Percentiles rank a stretch among this genome's conserved stretches.
phyloP scores from a whole-genome alignment of 2,329 filamentous ascomycete species.

The Aspergillus sp. region DNA sequence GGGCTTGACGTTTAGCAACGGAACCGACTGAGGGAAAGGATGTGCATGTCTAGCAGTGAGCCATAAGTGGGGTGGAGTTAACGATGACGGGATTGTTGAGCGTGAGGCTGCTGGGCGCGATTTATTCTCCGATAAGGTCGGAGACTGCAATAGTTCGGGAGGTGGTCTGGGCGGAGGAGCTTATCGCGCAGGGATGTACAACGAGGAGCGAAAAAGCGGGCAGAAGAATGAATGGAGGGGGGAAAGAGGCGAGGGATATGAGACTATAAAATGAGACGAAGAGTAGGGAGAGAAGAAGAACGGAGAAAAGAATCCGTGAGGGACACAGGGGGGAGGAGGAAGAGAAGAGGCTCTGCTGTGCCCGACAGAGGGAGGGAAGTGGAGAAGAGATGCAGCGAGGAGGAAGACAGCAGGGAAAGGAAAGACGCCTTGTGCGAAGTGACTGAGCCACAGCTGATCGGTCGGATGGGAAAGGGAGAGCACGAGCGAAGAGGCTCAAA shows the following conservation, averaged over 20 bases:
- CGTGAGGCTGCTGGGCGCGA: not conserved
- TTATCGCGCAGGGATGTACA: not conserved
- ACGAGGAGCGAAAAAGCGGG: not conserved
- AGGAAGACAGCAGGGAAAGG: not conserved
- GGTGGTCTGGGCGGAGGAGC: not conserved
- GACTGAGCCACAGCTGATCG: conserved; percentile 3
- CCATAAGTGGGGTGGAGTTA: no score
- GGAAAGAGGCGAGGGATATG: not conserved
- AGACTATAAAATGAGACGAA: not conserved
- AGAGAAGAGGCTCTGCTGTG: conserved; percentile 1
- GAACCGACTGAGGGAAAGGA: no score
- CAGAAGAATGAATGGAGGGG: not conserved
- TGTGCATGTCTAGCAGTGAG: no score
- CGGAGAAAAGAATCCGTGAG: conserved; percentile 4
- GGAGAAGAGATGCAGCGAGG: not conserved
- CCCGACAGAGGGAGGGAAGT: not conserved
- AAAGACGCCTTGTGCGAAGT: conserved; percentile 12
- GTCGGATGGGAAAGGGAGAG: not conserved
- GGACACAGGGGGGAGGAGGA: not conserved
- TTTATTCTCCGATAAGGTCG: not conserved
- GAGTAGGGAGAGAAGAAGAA: conserved; percentile 4
- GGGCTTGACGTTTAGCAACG: no score
- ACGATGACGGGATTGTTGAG: no score
- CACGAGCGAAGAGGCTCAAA: not conserved
- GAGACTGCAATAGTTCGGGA: not conserved